These are phyloP conservation scores for Plicaturopsis crispa DNA, from an alignment of 768 basidiomycete species.

Conservation along the genomic window DNA sequence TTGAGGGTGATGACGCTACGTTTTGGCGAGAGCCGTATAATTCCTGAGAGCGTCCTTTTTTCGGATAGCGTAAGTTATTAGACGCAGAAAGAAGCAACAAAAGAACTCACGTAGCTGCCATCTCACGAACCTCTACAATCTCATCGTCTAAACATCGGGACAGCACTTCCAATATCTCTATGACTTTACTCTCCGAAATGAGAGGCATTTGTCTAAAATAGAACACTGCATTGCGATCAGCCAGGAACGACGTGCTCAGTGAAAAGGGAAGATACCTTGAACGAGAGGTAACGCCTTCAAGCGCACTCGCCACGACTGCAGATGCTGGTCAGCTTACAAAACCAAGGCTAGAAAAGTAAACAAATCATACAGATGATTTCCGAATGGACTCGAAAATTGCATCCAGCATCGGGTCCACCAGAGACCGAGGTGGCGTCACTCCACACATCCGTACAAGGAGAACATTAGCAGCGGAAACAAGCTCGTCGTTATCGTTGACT, in stretches of 20 bases:
- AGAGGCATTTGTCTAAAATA: conserved; percentile 88
- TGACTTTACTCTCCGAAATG: conserved; percentile 66
- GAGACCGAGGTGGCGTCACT: conserved; percentile 64
- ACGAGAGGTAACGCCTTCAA: conserved; percentile 81
- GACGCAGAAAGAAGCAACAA: background rate
- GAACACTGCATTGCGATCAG: conserved; percentile 41
- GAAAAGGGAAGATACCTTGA: conserved; percentile 38
- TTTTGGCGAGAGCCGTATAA: conserved; percentile 74
- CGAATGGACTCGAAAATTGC: conserved; percentile 73
- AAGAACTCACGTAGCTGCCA: conserved; percentile 67
- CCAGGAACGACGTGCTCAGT: background rate
- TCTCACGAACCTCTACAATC: conserved; percentile 84
- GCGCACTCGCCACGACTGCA: conserved; percentile 81
- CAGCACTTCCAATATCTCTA: conserved; percentile 67
- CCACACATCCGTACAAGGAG: conserved; percentile 83
- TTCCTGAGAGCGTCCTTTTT: conserved; percentile 79
- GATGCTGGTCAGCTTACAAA: conserved; percentile 5
- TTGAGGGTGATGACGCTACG: conserved; percentile 70
- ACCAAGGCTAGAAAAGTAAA: background rate
- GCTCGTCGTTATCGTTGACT: conserved; percentile 74
- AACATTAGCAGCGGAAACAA: conserved; percentile 53
- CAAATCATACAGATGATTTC: conserved; percentile 54
- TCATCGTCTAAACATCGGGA: conserved; percentile 81
- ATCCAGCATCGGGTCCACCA: conserved; percentile 63
- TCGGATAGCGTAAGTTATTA: background rate